Evolutionary conservation across 2,329 filamentous ascomycete species (phyloP).

Genomic region (Verticillium nubilum): DNA sequence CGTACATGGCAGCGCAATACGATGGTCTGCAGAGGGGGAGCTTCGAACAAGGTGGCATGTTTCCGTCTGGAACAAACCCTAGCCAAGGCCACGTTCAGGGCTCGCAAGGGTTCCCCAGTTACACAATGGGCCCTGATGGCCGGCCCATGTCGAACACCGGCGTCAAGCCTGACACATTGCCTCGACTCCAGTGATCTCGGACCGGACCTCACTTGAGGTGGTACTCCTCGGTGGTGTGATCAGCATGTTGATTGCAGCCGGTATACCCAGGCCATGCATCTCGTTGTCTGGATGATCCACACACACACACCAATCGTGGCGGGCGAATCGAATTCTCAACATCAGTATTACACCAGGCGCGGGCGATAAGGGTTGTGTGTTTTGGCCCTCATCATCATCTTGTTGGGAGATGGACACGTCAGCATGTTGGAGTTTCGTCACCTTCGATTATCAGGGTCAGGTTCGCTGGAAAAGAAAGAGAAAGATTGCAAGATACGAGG

Average conservation of each 20-base stretch:
- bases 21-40: slow-evolving; percentile 25
- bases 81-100: slow-evolving; percentile 17
- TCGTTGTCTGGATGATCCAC: no score
- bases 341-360: neutral
- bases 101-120: slow-evolving; percentile 25
- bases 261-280: neutral
- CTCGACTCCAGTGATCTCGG: neutral
- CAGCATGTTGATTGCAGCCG: neutral
- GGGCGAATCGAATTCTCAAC: neutral
- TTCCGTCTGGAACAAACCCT: slow-evolving; percentile 21
- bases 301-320: neutral
- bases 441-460: neutral
- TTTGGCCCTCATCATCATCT: neutral
- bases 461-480: neutral
- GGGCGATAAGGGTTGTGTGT: neutral
- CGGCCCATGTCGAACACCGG: slow-evolving; percentile 19
- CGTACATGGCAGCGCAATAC: slow-evolving; percentile 28
- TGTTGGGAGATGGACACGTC: neutral
- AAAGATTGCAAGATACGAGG: neutral
- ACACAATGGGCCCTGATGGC: slow-evolving; percentile 23
- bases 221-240: neutral
- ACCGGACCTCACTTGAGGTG: neutral
- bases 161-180: slow-evolving; percentile 6
- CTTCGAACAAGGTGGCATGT: slow-evolving; percentile 26
- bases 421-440: neutral